A percentile compares a stretch with the other conserved stretches of the same genome.
Conservation (phyloP, 2,329 filamentous ascomycete genomes). For the Fusarium staphyleae region DNA sequence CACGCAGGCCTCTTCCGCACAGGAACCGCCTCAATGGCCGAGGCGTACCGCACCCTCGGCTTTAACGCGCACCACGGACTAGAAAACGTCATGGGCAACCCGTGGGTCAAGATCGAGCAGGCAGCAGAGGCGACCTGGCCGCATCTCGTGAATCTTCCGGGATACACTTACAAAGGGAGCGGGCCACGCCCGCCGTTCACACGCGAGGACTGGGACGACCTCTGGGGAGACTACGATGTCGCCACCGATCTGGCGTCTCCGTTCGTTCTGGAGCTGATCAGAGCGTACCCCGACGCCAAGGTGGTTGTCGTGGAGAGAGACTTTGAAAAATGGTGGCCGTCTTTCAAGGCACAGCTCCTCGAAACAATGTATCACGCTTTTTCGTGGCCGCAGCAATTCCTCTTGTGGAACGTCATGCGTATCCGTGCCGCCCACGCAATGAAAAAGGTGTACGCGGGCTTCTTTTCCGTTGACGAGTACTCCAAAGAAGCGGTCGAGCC, state of each 20-base stretch:
- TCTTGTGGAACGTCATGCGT: background rate
- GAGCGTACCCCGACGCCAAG: conserved; percentile 14
- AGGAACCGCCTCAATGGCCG: conserved; percentile 11
- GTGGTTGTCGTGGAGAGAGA: conserved; percentile 1
- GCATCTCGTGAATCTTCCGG: background rate
- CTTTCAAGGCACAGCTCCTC: background rate
- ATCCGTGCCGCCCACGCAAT: background rate
- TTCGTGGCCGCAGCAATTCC: background rate
- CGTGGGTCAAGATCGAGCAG: background rate
- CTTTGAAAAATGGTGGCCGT: conserved; percentile 14
- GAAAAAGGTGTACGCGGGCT: conserved; percentile 6
- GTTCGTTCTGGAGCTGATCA: conserved; percentile 3
- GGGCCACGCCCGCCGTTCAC: background rate
- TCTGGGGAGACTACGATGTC: conserved; percentile 15
- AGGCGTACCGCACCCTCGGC: conserved; percentile 5
- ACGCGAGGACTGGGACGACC: background rate
- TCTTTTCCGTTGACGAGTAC: background rate
- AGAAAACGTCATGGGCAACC: background rate
- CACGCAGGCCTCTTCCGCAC: conserved; percentile 14
- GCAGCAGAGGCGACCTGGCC: conserved; percentile 20
- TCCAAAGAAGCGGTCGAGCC: background rate
- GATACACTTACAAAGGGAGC: background rate
- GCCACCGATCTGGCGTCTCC: conserved; percentile 9
- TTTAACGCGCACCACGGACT: conserved; percentile 11
- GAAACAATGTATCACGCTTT: background rate